Evolutionary conservation across 768 basidiomycete species (phyloP).

Genomic region (Brasilioporus rufonigricans): DNA sequence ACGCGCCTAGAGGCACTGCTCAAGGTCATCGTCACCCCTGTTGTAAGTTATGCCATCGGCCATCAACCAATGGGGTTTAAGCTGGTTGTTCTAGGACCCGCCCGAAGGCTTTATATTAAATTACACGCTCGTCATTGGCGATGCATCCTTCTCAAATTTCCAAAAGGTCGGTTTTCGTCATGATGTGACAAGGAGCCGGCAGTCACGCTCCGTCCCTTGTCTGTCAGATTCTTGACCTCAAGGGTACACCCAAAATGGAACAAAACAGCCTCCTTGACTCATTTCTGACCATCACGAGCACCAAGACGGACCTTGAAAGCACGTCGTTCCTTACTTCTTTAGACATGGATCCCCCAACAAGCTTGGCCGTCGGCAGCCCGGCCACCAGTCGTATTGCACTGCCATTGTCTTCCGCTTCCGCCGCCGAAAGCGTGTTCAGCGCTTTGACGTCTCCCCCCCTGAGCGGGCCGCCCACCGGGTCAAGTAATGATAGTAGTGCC

Average conservation of each 20-base stretch:
- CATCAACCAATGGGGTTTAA: neutral
- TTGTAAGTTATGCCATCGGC: conserved; percentile 46
- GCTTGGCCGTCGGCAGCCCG: conserved; percentile 61
- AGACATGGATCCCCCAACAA: conserved; percentile 88
- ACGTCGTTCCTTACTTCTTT: conserved; percentile 91
- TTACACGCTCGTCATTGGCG: conserved; percentile 91
- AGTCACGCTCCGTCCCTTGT: conserved; percentile 2
- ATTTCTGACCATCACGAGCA: conserved; percentile 92
- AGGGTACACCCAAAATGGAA: conserved; percentile 82
- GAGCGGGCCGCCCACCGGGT: conserved; percentile 62
- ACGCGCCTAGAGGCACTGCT: conserved; percentile 85
- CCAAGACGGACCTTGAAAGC: conserved; percentile 81
- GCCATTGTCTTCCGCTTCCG: conserved; percentile 36
- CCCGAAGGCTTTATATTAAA: conserved; percentile 93
- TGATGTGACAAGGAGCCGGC: conserved; percentile 3
- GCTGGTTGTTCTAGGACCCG: conserved; percentile 60
- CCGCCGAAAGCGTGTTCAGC: conserved; percentile 55
- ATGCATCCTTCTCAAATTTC: conserved; percentile 95
- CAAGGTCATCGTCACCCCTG: conserved; percentile 93
- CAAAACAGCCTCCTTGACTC: conserved; percentile 90
- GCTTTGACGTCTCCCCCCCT: conserved; percentile 59
- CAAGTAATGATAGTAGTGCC: conserved; percentile 43
- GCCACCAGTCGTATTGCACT: conserved; percentile 60
- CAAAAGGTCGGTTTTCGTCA: conserved; percentile 72
- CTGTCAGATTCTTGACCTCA: conserved; percentile 86